Evolutionary conservation across 768 basidiomycete species (phyloP).

Genomic region (Daedaleopsis nitida): DNA sequence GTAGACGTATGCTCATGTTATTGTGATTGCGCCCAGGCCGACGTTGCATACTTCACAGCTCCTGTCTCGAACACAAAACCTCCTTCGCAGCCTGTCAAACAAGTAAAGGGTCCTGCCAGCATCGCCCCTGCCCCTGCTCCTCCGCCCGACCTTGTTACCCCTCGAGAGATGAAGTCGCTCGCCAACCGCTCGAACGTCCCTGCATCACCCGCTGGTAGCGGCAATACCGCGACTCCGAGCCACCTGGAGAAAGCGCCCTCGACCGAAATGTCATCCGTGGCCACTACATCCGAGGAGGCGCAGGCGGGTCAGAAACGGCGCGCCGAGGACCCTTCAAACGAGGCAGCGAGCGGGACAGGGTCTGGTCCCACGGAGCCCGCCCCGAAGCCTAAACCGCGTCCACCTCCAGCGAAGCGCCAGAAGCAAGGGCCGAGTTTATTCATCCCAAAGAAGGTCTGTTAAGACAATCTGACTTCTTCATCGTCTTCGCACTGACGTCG

Average conservation of each 20-base stretch:
- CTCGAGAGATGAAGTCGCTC: constrained; percentile 19
- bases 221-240: background rate
- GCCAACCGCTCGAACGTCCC: constrained; percentile 6
- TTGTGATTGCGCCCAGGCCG: constrained; percentile 2
- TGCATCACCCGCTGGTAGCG: background rate
- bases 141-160: constrained; percentile 19
- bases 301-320: constrained; percentile 17
- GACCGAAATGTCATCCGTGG: background rate
- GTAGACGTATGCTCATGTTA: background rate
- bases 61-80: constrained; percentile 10
- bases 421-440: constrained; percentile 53
- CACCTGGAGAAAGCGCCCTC: background rate
- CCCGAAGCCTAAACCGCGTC: constrained; percentile 27
- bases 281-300: constrained; percentile 1
- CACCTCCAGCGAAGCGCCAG: constrained; percentile 37
- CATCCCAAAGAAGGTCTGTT: constrained; percentile 56
- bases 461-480: background rate
- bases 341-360: background rate
- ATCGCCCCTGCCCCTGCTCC: background rate
- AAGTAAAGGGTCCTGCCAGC: constrained; percentile 8
- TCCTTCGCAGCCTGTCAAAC: constrained; percentile 7
- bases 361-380: background rate
- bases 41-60: constrained; percentile 17
- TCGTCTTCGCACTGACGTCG: background rate
- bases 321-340: constrained; percentile 16